Conservation (phyloP, 2,329 filamentous ascomycete species). For the Fusarium poae region DNA sequence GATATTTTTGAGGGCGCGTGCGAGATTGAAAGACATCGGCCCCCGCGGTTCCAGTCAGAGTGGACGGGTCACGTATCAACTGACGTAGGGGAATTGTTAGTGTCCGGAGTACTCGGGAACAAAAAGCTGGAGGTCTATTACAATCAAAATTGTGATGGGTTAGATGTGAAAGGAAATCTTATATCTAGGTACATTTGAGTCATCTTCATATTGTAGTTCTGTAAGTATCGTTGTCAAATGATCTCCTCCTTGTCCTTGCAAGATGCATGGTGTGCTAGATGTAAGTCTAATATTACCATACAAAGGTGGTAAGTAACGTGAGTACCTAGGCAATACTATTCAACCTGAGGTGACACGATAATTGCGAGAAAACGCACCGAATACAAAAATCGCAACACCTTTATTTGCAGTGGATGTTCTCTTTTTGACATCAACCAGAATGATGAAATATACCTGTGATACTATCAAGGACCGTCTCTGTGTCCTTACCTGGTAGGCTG, state of each 20-base stretch:
- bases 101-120: constrained; percentile 39
- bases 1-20: constrained; percentile 34
- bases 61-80: constrained; percentile 28
- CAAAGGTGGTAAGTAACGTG: not conserved
- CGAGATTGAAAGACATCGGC: constrained; percentile 40
- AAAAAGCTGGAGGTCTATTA: constrained; percentile 9
- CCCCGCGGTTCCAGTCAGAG: constrained; percentile 40
- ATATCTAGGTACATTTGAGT: not conserved
- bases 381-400: not conserved
- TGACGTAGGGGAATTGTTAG: constrained; percentile 39
- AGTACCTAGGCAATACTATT: too few species aligned
- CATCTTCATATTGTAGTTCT: not conserved
- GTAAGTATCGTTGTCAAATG: not conserved
- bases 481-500: not conserved
- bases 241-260: not conserved
- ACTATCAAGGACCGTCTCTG: constrained; percentile 3
- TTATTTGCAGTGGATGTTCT: not conserved
- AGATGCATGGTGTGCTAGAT: not conserved
- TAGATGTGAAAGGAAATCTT: not conserved
- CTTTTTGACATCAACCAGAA: not conserved
- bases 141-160: not conserved
- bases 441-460: constrained; percentile 6
- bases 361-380: not conserved
- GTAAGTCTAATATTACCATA: not conserved
- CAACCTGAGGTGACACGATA: too few species aligned